These are phyloP conservation scores for Aspergillus sergii DNA, from an alignment of 2,329 filamentous ascomycete species.

Conservation along the genomic window DNA sequence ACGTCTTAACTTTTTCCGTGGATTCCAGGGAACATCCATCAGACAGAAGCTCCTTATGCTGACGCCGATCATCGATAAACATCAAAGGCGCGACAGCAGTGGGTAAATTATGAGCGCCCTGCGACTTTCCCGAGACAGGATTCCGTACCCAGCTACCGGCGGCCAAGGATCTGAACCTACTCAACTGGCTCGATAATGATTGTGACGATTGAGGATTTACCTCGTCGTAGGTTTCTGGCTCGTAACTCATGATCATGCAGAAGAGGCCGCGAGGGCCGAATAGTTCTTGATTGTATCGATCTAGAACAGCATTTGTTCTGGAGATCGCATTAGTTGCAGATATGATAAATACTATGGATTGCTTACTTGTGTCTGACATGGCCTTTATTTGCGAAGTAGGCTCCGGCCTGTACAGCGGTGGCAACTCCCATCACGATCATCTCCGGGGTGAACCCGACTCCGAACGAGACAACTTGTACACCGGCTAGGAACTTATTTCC, in stretches of 20 bases:
- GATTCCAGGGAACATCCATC: too few species aligned
- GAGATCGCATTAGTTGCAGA: not conserved
- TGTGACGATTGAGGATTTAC: not conserved
- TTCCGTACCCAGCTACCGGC: not conserved
- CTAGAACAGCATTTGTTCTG: conserved; percentile 51
- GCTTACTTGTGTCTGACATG: not conserved
- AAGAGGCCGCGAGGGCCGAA: conserved; percentile 58
- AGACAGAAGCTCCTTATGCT: not conserved
- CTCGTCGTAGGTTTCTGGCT: conserved; percentile 34
- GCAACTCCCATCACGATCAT: conserved; percentile 45
- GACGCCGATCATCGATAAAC: not conserved
- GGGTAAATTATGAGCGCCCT: not conserved
- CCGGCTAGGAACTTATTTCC: conserved; percentile 38
- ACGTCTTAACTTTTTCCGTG: not conserved
- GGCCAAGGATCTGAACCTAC: not conserved
- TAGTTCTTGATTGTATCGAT: conserved; percentile 56
- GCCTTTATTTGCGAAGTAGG: conserved; percentile 44
- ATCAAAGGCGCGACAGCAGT: not conserved
- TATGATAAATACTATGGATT: not conserved
- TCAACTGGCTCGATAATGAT: not conserved
- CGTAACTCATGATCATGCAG: conserved; percentile 54
- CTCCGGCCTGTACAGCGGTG: conserved; percentile 44
- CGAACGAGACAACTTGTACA: conserved; percentile 41
- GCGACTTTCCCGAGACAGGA: not conserved
- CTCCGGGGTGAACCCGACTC: conserved; percentile 39